These are phyloP conservation scores for Sugiyamaella marilandica DNA, from an alignment of 805 yeast species.

Conservation along the genomic window DNA sequence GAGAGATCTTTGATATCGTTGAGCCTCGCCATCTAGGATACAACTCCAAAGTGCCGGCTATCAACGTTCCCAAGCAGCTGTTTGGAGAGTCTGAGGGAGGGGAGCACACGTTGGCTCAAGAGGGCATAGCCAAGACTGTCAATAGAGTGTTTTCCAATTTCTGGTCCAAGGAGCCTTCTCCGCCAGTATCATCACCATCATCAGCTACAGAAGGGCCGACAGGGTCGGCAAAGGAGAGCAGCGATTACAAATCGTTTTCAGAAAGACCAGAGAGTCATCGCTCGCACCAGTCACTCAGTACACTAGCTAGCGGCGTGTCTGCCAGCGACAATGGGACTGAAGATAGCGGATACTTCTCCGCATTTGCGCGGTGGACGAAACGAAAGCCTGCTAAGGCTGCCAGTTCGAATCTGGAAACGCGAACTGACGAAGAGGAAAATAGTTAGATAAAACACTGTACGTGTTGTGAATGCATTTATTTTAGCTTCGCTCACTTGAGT, in stretches of 20 bases:
- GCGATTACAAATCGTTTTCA: constrained; percentile 1
- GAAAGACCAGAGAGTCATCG: constrained; percentile 3
- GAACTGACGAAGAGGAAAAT: not conserved
- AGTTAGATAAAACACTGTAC: no score
- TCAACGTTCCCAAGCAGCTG: not conserved
- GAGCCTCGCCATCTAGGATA: constrained; percentile 41
- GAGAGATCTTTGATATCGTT: constrained; percentile 61
- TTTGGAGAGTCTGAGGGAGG: constrained; percentile 9
- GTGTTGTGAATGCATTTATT: no score
- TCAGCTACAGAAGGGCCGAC: no score
- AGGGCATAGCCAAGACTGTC: constrained; percentile 27
- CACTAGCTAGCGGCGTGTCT: constrained; percentile 3
- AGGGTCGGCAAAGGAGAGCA: not conserved
- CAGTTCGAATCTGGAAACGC: not conserved
- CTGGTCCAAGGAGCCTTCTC: constrained; percentile 20
- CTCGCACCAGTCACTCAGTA: constrained; percentile 5
- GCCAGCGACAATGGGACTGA: not conserved
- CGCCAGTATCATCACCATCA: no score
- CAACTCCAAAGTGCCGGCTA: not conserved
- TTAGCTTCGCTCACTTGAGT: no score
- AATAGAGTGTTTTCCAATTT: constrained; percentile 28
- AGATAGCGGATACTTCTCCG: constrained; percentile 8
- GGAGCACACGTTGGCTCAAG: constrained; percentile 20
- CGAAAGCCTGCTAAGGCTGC: not conserved
- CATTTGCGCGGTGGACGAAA: constrained; percentile 8